Conservation (phyloP, 495 filamentous ascomycete genomes). For the Penicillium angulare region DNA sequence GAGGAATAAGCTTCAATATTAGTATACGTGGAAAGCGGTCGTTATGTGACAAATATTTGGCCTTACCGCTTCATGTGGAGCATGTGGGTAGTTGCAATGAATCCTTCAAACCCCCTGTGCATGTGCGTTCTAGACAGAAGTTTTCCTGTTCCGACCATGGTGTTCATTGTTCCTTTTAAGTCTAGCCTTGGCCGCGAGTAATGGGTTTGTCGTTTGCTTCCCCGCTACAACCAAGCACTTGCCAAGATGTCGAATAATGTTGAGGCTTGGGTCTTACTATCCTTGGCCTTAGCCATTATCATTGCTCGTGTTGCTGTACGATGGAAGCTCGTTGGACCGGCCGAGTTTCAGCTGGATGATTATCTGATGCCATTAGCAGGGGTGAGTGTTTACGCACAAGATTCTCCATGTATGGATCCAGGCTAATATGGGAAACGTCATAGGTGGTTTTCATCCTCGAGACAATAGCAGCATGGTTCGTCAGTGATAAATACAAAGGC, state of each 20-base stretch:
- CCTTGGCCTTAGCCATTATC: conserved; percentile 43
- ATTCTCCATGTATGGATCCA: too few species aligned
- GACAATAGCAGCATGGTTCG: conserved; percentile 35
- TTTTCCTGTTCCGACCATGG: too few species aligned
- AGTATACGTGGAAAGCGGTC: too few species aligned
- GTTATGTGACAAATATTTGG: too few species aligned
- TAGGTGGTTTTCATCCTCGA: conserved; percentile 33
- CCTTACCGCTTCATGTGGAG: too few species aligned
- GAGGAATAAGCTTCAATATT: too few species aligned
- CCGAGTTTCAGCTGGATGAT: conserved; percentile 52
- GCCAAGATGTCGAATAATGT: conserved; percentile 19
- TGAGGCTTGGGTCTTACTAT: conserved; percentile 51
- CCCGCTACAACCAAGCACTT: background rate
- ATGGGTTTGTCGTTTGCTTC: background rate
- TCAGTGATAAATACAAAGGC: conserved; percentile 36
- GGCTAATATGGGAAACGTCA: background rate
- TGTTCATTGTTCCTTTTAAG: too few species aligned
- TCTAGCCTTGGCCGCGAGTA: too few species aligned
- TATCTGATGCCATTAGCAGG: conserved; percentile 55
- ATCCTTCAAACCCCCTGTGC: too few species aligned
- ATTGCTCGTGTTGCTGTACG: conserved; percentile 44
- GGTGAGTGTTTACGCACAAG: conserved; percentile 37
- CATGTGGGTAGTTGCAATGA: too few species aligned
- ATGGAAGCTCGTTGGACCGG: conserved; percentile 43
- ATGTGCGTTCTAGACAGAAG: too few species aligned